Conservation (phyloP, 441 rosid genomes). For the Raphanus hybrid region DNA sequence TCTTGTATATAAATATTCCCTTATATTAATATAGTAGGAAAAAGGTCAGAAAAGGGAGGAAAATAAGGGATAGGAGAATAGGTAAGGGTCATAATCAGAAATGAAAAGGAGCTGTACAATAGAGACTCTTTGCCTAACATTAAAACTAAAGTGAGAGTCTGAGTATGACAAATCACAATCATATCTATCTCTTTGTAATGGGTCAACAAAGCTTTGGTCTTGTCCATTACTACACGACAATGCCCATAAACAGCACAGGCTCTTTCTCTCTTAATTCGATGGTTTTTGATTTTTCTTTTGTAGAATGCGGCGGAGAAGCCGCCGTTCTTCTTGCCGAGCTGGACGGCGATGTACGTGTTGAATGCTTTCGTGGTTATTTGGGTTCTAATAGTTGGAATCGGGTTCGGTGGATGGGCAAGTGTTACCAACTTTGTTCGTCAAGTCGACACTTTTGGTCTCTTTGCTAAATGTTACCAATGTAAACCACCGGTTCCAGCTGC, state of each 20-base stretch:
- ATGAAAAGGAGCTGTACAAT: conserved; percentile 39
- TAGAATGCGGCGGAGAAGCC: conserved; percentile 99
- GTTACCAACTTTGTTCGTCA: conserved; percentile 80
- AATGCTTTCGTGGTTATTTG: conserved; percentile 77
- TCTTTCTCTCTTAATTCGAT: neutral
- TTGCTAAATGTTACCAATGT: conserved; percentile 98
- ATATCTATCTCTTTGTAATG: conserved; percentile 25
- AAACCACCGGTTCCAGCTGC: conserved; percentile 61
- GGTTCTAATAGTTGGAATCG: conserved; percentile 90
- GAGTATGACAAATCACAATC: conserved; percentile 45
- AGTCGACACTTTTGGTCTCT: conserved; percentile 73
- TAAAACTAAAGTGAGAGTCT: conserved; percentile 38
- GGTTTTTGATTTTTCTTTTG: conserved; percentile 2
- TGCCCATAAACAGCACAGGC: conserved; percentile 7
- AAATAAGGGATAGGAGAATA: too few relatives aligned
- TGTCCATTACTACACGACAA: conserved; percentile 44
- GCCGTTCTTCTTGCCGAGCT: conserved; percentile 81
- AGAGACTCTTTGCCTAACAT: conserved; percentile 41
- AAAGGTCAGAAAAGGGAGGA: too few relatives aligned
- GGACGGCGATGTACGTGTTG: conserved; percentile 82
- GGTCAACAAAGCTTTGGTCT: conserved; percentile 41
- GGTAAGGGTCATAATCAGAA: conserved; percentile 29
- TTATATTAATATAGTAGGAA: too few relatives aligned
- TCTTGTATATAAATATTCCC: too few relatives aligned
- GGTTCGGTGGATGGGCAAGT: conserved; percentile 99